Conservation (phyloP, 2,329 filamentous ascomycete genomes). For the Cytospora piceae region DNA sequence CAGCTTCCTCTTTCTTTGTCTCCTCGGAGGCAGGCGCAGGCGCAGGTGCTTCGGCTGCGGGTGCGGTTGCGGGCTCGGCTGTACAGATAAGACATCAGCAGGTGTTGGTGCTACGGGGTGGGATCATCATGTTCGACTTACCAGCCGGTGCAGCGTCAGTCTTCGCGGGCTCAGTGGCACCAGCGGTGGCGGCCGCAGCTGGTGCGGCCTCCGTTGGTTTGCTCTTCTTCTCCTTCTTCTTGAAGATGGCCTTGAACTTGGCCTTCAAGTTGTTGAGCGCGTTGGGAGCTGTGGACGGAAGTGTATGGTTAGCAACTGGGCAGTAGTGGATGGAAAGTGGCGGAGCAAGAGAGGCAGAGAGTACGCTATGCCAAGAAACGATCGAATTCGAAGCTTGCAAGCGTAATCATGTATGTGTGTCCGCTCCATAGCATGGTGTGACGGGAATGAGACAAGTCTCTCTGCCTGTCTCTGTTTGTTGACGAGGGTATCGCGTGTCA, state of each 20-base stretch:
- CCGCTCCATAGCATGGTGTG: constrained; percentile 7
- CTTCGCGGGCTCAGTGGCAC: constrained; percentile 42
- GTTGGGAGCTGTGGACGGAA: constrained; percentile 45
- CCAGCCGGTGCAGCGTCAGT: constrained; percentile 41
- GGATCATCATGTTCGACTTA: constrained; percentile 33
- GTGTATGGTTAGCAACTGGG: constrained; percentile 30
- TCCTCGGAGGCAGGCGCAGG: constrained; percentile 35
- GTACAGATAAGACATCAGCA: constrained; percentile 10
- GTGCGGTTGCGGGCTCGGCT: constrained; percentile 30
- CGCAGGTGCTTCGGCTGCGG: constrained; percentile 29
- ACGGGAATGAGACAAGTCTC: constrained; percentile 19
- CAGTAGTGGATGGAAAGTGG: no score
- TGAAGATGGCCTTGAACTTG: constrained; percentile 59
- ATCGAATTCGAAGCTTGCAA: not conserved
- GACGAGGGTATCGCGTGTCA: constrained; percentile 32
- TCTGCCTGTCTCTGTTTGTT: constrained; percentile 8
- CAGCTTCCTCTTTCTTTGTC: constrained; percentile 33
- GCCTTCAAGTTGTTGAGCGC: constrained; percentile 59
- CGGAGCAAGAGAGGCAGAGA: constrained; percentile 2
- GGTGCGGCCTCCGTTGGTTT: constrained; percentile 36
- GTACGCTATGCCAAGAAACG: not conserved
- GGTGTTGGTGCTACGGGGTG: not conserved
- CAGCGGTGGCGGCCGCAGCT: constrained; percentile 36
- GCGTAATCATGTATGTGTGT: constrained; percentile 12
- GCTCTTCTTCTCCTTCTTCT: constrained; percentile 48